Percentiles rank a stretch among this genome's conserved stretches.
phyloP scores from a whole-genome alignment of 768 basidiomycete species.

The Mycena galericulata region DNA sequence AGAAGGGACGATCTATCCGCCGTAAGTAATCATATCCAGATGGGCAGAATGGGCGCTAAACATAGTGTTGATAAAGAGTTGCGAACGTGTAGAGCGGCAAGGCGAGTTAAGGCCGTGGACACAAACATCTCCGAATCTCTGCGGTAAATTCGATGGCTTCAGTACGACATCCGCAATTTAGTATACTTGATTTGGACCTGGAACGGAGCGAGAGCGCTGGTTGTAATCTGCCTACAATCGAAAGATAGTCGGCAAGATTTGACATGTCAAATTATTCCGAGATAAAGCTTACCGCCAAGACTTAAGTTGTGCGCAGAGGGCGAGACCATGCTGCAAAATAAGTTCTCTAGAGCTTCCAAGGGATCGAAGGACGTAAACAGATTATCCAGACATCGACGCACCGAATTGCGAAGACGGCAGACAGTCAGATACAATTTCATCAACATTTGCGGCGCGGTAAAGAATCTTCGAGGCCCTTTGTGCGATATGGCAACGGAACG shows the following conservation, averaged over 20 bases:
- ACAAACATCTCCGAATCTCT: constrained; percentile 16
- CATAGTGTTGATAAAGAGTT: constrained; percentile 20
- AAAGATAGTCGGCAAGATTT: constrained; percentile 23
- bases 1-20: not conserved
- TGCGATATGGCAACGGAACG: no score
- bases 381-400: no score
- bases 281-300: no score
- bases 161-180: constrained; percentile 17
- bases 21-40: constrained; percentile 12
- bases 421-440: no score
- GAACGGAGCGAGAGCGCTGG: constrained; percentile 26
- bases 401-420: no score
- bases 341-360: not conserved
- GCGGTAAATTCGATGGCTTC: constrained; percentile 10
- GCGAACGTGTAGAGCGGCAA: constrained; percentile 9
- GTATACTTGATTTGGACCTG: not conserved
- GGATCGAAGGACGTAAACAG: no score
- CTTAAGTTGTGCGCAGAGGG: no score
- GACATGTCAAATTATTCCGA: constrained; percentile 22
- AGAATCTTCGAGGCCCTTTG: no score
- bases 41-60: not conserved
- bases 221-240: constrained; percentile 19
- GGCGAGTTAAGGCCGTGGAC: constrained; percentile 32
- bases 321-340: no score
- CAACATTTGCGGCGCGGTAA: no score